These are phyloP conservation scores for Durio zibethinus DNA, from an alignment of 345 rosid species.

Conservation along the genomic window DNA sequence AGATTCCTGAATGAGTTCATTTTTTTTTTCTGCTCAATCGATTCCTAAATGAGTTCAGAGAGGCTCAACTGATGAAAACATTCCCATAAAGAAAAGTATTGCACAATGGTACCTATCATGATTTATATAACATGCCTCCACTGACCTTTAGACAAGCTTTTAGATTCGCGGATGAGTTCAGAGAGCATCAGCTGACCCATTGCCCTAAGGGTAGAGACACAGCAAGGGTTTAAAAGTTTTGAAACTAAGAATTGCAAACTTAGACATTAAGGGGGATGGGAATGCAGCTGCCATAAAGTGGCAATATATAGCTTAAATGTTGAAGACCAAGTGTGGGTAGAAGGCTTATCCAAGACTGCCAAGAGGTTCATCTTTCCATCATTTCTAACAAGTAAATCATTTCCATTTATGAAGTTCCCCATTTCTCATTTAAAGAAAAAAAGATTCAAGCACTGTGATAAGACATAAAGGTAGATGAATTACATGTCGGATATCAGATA, in stretches of 20 bases:
- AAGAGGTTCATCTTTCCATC: not conserved
- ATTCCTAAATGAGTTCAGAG: not conserved
- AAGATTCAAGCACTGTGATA: not conserved
- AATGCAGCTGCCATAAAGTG: not conserved
- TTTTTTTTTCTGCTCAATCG: too few species aligned
- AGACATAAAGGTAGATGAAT: conserved; percentile 21
- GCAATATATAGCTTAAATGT: not conserved
- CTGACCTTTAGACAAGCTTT: not conserved
- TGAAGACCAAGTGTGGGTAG: not conserved
- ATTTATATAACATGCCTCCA: not conserved
- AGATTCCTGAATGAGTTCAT: not conserved
- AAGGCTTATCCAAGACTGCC: not conserved
- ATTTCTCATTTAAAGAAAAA: not conserved
- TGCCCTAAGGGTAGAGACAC: not conserved
- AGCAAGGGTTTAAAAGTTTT: not conserved
- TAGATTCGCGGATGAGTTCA: not conserved
- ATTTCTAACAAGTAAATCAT: not conserved
- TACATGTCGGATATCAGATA: conserved; percentile 79
- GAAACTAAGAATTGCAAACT: not conserved
- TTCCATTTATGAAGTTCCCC: not conserved
- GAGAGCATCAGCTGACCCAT: not conserved
- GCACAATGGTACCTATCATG: not conserved
- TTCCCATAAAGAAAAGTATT: not conserved
- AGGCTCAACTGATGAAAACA: conserved; percentile 1
- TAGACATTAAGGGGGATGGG: not conserved